Conservation (phyloP, 176 grass and related monocot species). For the Cenchrus fungigraminus region DNA sequence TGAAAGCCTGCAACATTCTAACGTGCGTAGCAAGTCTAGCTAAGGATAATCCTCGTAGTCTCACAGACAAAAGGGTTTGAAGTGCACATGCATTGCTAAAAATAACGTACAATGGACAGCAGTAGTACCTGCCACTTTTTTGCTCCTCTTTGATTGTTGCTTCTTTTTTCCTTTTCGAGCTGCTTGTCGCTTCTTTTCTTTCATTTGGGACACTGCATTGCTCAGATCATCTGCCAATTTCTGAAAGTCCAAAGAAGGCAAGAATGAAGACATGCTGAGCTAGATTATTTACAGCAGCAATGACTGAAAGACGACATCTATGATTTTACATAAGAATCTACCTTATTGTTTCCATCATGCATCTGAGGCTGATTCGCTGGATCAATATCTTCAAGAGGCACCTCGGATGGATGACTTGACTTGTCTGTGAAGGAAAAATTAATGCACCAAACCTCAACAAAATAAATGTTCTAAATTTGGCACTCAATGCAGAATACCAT, state of each 20-base stretch:
- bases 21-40: conserved; percentile 8
- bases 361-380: conserved; percentile 35
- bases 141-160: conserved; percentile 41
- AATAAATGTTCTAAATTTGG: neutral
- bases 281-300: conserved; percentile 30
- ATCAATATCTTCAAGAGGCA: conserved; percentile 32
- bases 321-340: conserved; percentile 36
- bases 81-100: conserved; percentile 28
- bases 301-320: conserved; percentile 19
- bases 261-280: neutral
- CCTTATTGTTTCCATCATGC: conserved; percentile 40
- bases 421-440: conserved; percentile 46
- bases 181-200: conserved; percentile 44
- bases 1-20: conserved; percentile 14
- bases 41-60: conserved; percentile 24
- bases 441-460: conserved; percentile 29
- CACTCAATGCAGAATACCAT: neutral
- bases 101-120: conserved; percentile 34
- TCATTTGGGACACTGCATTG: conserved; percentile 39
- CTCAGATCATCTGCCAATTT: conserved; percentile 28
- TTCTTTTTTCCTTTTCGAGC: conserved; percentile 39
- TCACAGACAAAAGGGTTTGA: conserved; percentile 35
- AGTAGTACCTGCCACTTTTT: conserved; percentile 58
- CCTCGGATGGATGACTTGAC: conserved; percentile 31
- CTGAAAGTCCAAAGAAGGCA: conserved; percentile 44